phyloP scores from a whole-genome alignment of 2,329 filamentous ascomycete species.

The Lecanosticta acicola region DNA sequence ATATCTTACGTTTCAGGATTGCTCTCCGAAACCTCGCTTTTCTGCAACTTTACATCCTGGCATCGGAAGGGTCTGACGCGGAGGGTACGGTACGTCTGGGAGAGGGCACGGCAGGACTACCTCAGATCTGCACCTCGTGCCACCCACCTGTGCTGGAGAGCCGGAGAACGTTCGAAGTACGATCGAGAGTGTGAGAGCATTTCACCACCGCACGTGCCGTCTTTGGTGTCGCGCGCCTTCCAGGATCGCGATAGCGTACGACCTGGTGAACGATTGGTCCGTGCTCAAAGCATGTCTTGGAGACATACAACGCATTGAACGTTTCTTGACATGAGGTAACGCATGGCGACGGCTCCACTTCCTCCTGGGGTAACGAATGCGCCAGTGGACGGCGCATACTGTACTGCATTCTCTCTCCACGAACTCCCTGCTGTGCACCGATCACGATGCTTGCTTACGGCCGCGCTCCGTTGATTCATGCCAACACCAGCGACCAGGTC shows the following conservation, averaged over 20 bases:
- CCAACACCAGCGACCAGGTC: neutral
- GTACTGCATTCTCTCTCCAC: neutral
- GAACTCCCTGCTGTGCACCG: neutral
- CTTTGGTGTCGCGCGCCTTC: slow-evolving; percentile 19
- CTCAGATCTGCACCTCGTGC: slow-evolving; percentile 13
- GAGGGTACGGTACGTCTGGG: slow-evolving; percentile 5
- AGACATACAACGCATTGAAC: slow-evolving; percentile 8
- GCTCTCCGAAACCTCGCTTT: neutral
- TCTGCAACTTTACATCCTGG: slow-evolving; percentile 6
- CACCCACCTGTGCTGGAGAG: slow-evolving; percentile 1
- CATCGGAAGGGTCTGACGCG: slow-evolving; percentile 9
- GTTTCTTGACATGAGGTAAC: slow-evolving; percentile 4
- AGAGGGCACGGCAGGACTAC: slow-evolving; percentile 10
- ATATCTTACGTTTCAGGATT: slow-evolving; percentile 9
- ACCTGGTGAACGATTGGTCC: slow-evolving; percentile 24
- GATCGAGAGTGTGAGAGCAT: slow-evolving; percentile 7
- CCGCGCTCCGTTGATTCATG: neutral
- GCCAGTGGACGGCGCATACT: no score
- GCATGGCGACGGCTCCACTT: slow-evolving; percentile 6
- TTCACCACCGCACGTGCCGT: slow-evolving; percentile 24
- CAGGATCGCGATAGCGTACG: slow-evolving; percentile 6
- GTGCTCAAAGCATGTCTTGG: slow-evolving; percentile 16
- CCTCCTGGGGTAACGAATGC: neutral
- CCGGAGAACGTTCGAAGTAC: slow-evolving; percentile 1
- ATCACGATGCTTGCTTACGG: neutral